Base-by-base conservation (phyloP, 805 yeast species). In the Ascoidea rubescens region DNA sequence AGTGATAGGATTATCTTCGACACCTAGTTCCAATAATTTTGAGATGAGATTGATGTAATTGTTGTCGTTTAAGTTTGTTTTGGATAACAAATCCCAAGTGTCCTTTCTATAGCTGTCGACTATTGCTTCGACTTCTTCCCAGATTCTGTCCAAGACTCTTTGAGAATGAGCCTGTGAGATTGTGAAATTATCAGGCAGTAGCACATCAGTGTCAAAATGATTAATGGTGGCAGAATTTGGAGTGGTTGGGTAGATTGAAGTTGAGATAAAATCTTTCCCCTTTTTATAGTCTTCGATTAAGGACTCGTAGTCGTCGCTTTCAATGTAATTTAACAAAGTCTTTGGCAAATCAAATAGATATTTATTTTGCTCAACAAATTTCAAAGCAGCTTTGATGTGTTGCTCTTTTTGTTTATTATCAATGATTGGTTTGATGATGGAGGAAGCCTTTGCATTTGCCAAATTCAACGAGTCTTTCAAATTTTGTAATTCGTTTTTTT, bases 11-110 rank as follows among this genome's bases (percentile, higher is more conserved):
- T 79, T 82, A 52, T 78, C 81, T 48, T 70, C 73, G 2, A 76
- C 73, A n/a, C 81, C 84, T 42, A 85, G 66, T 55, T 83, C 87
- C 48, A 81, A 63, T 42, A 84, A 67, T 56, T 75, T 77, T n/a
- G 74, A 70, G 30, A 83, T 74, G 10, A 72, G 60, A 31, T 44
- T 50, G 28, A 66, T 58, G 54, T 67, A 68, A 48, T 65, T 58
- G 21, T 62, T 64, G 28, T 67, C 67, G 31, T 61, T 57, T 10
- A 51, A 46, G 48, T 60, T 65, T 5, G 64, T 55, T 31, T 57
- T 57, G 7, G 66, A 70, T 48, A 84, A 67, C 47, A 67, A 65
- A 16, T 69, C 67, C 83, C 85, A 80, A n/a, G 77, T 62, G 32
- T 68, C 67, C 48, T 68, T 67, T 59, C 78, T 77, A 63, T 84